Evolutionary conservation across 2,329 filamentous ascomycete genomes (phyloP).

Genomic region (Beauveria medogensis): DNA sequence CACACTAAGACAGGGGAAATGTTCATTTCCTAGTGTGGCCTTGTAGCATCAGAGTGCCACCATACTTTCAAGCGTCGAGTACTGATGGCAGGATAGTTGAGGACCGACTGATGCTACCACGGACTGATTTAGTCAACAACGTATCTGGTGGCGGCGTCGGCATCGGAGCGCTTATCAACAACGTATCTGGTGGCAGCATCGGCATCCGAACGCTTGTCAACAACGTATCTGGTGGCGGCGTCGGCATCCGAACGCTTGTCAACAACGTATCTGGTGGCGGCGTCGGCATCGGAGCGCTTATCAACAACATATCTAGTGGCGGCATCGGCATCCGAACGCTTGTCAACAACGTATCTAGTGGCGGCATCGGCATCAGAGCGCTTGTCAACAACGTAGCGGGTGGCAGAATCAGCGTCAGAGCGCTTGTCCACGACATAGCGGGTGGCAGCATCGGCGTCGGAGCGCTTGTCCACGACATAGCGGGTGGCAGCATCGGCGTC

Average conservation of each 20-base stretch:
- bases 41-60: not conserved
- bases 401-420: not conserved
- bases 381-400: not conserved
- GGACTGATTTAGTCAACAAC: conserved; percentile 3
- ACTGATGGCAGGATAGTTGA: not conserved
- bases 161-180: conserved; percentile 6
- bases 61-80: not conserved
- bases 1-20: not conserved
- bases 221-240: not conserved
- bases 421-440: not conserved
- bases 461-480: not conserved
- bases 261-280: not conserved
- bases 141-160: not conserved
- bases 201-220: not conserved
- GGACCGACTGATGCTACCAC: not conserved
- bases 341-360: not conserved
- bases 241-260: conserved; percentile 6
- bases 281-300: not conserved
- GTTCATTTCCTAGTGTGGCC: not conserved
- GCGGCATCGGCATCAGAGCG: not conserved
- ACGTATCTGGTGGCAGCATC: not conserved
- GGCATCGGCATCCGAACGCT: not conserved
- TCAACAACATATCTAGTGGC: not conserved
- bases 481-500: not conserved
- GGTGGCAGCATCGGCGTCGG: not conserved